phyloP scores from a whole-genome alignment of 202 grass and related monocot genomes.

The Digitaria exilis region DNA sequence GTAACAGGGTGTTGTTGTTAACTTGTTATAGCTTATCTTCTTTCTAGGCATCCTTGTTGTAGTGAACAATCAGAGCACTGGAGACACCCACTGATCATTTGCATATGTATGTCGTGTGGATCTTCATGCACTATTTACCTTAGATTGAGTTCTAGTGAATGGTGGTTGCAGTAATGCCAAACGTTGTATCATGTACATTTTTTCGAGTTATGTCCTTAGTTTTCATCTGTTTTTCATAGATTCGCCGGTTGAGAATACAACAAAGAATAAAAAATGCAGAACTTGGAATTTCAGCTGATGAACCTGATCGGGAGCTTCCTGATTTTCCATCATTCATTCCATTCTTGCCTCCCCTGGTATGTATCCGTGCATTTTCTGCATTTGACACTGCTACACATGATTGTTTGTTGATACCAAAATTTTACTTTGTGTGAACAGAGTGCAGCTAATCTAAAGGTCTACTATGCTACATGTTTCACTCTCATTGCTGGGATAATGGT shows the following conservation, averaged over 20 bases:
- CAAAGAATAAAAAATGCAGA: slow-evolving; percentile 99
- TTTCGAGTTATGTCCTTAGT: slow-evolving; percentile 9
- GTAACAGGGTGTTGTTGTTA: not conserved
- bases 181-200: not conserved
- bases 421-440: slow-evolving; percentile 67
- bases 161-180: not conserved
- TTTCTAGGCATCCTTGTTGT: not conserved
- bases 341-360: slow-evolving; percentile 94
- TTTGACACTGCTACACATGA: not conserved
- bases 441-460: slow-evolving; percentile 94
- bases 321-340: slow-evolving; percentile 99
- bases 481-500: slow-evolving; percentile 91
- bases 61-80: not conserved
- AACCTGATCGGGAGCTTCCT: slow-evolving; percentile 81
- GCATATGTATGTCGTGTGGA: not conserved
- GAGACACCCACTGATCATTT: slow-evolving; percentile 14
- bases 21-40: slow-evolving; percentile 21
- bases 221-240: slow-evolving; percentile 42
- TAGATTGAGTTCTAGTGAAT: not conserved
- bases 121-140: slow-evolving; percentile 6
- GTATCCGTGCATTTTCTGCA: not conserved
- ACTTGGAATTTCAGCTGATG: slow-evolving; percentile 86
- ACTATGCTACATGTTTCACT: slow-evolving; percentile 91
- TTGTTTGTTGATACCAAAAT: slow-evolving; percentile 19
- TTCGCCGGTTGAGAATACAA: slow-evolving; percentile 97